A percentile compares a stretch with the other conserved stretches of the same genome.
Conservation (phyloP, 495 filamentous ascomycete genomes). For the Xylaria palmicola region DNA sequence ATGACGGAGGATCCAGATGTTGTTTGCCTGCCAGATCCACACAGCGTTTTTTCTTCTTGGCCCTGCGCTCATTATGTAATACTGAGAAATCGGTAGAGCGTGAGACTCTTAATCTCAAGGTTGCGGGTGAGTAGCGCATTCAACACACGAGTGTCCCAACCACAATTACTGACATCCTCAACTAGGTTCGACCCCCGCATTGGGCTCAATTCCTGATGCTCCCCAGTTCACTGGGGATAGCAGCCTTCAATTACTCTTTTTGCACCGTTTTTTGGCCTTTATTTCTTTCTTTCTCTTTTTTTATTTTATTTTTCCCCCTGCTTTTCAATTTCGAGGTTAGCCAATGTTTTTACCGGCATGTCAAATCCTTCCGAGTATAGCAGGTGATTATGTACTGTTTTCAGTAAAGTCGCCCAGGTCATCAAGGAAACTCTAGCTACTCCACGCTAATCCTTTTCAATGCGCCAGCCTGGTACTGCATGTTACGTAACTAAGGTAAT, state of each 20-base stretch:
- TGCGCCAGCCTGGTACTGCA: no score
- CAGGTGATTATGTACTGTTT: no score
- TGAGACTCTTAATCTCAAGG: slow-evolving; percentile 80
- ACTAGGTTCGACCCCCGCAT: slow-evolving; percentile 48
- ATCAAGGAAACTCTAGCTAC: no score
- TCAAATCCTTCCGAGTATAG: no score
- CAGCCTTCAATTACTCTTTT: slow-evolving; percentile 1
- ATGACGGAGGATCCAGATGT: neutral
- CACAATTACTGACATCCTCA: neutral
- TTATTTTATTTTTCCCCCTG: neutral
- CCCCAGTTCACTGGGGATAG: slow-evolving; percentile 10
- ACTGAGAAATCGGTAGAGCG: slow-evolving; percentile 67
- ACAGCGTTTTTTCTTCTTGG: neutral
- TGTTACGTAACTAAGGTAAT: no score
- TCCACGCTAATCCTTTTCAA: no score
- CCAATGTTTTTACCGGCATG: no score
- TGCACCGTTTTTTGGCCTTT: no score
- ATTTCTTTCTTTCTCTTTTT: neutral
- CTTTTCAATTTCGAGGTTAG: no score
- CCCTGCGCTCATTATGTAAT: slow-evolving; percentile 1
- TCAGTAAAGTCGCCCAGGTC: no score
- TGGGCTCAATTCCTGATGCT: slow-evolving; percentile 41
- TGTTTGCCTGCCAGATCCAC: neutral
- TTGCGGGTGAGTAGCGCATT: slow-evolving; percentile 46
- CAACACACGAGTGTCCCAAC: neutral